Percentiles rank a stretch among this genome's conserved stretches.
phyloP scores from a whole-genome alignment of 768 basidiomycete species.

The Phylloporus arenicola region DNA sequence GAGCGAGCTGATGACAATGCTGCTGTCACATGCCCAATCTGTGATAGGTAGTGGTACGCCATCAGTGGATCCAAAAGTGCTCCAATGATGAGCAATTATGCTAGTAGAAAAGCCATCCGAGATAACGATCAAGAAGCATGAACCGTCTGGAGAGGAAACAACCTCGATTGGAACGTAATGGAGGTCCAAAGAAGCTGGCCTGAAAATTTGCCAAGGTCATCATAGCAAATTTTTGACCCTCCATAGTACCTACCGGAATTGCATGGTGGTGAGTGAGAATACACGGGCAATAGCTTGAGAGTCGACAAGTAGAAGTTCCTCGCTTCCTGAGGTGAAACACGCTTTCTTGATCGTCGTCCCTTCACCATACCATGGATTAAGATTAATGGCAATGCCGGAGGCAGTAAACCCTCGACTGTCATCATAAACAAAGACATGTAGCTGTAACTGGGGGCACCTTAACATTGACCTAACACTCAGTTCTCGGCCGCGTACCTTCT shows the following conservation, averaged over 20 bases:
- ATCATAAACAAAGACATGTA: constrained; percentile 47
- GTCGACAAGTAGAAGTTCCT: constrained; percentile 52
- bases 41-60: constrained; percentile 38
- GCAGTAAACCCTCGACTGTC: constrained; percentile 41
- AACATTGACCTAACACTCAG: background rate
- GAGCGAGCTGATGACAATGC: constrained; percentile 41
- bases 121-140: constrained; percentile 41
- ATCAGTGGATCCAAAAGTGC: constrained; percentile 48
- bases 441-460: constrained; percentile 24
- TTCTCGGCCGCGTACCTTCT: constrained; percentile 32
- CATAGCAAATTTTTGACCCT: background rate
- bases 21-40: constrained; percentile 19
- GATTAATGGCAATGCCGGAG: constrained; percentile 39
- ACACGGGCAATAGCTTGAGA: constrained; percentile 39
- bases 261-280: constrained; percentile 49
- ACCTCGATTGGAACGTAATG: constrained; percentile 29
- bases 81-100: constrained; percentile 48
- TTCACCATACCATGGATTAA: constrained; percentile 43
- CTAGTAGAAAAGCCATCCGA: constrained; percentile 12
- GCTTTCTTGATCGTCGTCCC: constrained; percentile 33
- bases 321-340: constrained; percentile 45
- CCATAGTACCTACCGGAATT: constrained; percentile 41
- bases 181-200: constrained; percentile 44
- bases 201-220: constrained; percentile 13
- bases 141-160: constrained; percentile 49